Evolutionary conservation across 2,329 filamentous ascomycete species (phyloP), one percentile per base, ranked within the genome.

Genomic region (Pseudocercospora musae): DNA sequence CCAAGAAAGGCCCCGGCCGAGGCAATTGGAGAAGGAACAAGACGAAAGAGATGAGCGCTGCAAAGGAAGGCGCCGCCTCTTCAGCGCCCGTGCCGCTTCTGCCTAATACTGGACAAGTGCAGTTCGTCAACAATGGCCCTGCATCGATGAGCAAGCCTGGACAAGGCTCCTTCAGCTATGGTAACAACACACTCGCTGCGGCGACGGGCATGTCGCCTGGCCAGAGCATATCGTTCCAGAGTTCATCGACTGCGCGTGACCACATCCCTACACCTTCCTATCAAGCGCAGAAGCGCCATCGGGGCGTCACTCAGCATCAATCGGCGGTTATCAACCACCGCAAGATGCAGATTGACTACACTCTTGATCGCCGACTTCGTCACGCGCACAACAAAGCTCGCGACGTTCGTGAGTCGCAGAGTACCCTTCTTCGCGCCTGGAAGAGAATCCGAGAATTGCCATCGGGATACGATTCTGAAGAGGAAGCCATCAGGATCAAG

Each of bases 301-400:
- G 91, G 1, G 90, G 90, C 2, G 85, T 91, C 0, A 95, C 91
- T 0, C 89, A 90, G 37, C 91, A 95, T 75, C 91, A 95, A 76
- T 80, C 92, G 42, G 90, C 90, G 0, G 89, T 95, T 0, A 90
- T 92, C 74, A 85, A 88, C 59, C 92, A 93, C 75, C 83, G 91
- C 18, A 89, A 86, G 64, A 86, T 91, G 71, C 87, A 90, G 5
- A 90, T 94, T n/a, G 89, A 92, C 71, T 89, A 92, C 70, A 90
- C 92, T 57, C 84, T 95, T 15, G 88, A 91, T 68, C 86, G 88
- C n/a, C 88, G 89, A 29, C 79, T 94, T 33, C 85, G 89, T 54
- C 83, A 82, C 66, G 81, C 85, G 57, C 88, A 92, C 71, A 85
- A 87, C 71, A 80, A 80, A 59, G 84, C 87, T 11, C 85, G 86